Conservation (phyloP, 1,284 basidiomycete genomes). For the Volvariella volvacea region DNA sequence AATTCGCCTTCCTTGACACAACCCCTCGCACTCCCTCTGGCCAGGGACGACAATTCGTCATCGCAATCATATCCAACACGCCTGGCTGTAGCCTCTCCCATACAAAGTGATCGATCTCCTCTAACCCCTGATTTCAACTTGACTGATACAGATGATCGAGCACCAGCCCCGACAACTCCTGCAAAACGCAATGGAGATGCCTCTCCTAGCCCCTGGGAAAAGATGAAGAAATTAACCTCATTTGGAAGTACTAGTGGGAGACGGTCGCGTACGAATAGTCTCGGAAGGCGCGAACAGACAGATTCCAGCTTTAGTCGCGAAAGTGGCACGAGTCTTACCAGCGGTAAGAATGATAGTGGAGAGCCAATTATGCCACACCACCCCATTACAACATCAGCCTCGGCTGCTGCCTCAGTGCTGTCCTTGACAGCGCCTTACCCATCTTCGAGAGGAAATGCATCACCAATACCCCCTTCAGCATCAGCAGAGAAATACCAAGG, state of each 20-base stretch:
- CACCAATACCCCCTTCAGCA: conserved; percentile 65
- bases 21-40: conserved; percentile 28
- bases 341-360: conserved; percentile 48
- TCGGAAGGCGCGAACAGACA: conserved; percentile 55
- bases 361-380: conserved; percentile 32
- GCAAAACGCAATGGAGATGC: conserved; percentile 50
- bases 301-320: conserved; percentile 70
- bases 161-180: background rate
- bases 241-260: conserved; percentile 60
- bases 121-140: conserved; percentile 42
- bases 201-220: conserved; percentile 59
- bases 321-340: conserved; percentile 63
- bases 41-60: conserved; percentile 43
- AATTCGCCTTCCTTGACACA: conserved; percentile 42
- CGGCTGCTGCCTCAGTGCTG: conserved; percentile 58
- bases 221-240: conserved; percentile 42
- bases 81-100: conserved; percentile 54
- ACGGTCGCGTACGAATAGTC: conserved; percentile 71
- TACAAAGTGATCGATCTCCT: conserved; percentile 48
- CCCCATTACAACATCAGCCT: conserved; percentile 51
- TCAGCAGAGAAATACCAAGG: conserved; percentile 54
- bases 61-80: conserved; percentile 49
- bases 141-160: conserved; percentile 44
- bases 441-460: conserved; percentile 47
- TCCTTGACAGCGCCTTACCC: conserved; percentile 46